These are phyloP conservation scores for Fusarium abutilonis DNA, from an alignment of 2,329 filamentous ascomycete genomes.

Conservation along the genomic window DNA sequence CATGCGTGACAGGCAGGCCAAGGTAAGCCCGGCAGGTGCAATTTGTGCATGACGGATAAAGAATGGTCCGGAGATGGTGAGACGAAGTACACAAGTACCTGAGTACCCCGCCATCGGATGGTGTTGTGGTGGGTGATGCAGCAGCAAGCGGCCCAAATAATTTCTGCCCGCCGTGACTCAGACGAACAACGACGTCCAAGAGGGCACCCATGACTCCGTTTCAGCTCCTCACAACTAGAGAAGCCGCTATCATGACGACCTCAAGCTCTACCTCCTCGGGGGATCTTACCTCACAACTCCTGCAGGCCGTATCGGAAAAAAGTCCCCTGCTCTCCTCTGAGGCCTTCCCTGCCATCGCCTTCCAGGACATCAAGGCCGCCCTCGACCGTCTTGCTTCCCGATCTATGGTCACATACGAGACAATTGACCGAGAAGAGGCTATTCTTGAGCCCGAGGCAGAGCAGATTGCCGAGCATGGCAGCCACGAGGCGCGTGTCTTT, in stretches of 20 bases:
- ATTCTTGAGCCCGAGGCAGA: conserved; percentile 79
- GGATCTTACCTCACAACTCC: conserved; percentile 72
- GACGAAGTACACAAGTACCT: conserved; percentile 25
- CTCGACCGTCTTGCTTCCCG: conserved; percentile 86
- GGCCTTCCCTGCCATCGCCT: conserved; percentile 73
- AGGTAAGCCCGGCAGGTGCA: conserved; percentile 1
- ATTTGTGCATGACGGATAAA: conserved; percentile 23
- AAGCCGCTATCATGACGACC: conserved; percentile 54
- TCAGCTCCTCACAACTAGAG: conserved; percentile 19
- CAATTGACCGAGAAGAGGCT: conserved; percentile 81
- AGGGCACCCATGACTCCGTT: conserved; percentile 22
- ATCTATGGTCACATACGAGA: conserved; percentile 87
- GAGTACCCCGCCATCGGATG: conserved; percentile 42
- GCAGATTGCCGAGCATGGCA: conserved; percentile 77
- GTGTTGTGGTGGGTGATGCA: conserved; percentile 30
- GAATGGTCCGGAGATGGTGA: conserved; percentile 19
- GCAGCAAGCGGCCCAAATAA: conserved; percentile 36
- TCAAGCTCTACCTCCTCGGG: conserved; percentile 51
- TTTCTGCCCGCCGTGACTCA: conserved; percentile 44
- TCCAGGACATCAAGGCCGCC: conserved; percentile 81
- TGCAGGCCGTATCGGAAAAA: conserved; percentile 71
- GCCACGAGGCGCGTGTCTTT: conserved; percentile 85
- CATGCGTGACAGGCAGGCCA: conserved; percentile 18
- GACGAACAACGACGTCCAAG: conserved; percentile 35
- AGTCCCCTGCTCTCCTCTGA: conserved; percentile 74